Evolutionary conservation across 2,329 filamentous ascomycete genomes (phyloP).

Genomic region (Scytalidium sp.): DNA sequence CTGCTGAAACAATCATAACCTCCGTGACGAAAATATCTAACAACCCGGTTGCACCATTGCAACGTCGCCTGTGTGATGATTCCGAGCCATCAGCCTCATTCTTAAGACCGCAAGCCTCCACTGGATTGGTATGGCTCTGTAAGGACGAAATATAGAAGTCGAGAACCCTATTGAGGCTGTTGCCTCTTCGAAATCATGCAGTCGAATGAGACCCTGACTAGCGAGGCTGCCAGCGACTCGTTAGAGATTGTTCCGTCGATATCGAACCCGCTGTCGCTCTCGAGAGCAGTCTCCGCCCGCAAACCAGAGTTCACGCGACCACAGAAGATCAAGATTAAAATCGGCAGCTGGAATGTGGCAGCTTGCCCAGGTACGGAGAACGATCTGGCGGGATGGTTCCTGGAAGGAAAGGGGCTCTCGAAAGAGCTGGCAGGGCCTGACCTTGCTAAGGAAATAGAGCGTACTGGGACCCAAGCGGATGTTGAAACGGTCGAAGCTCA

Average conservation of each 20-base stretch:
- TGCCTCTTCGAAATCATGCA: not conserved
- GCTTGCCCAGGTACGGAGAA: slow-evolving; percentile 80
- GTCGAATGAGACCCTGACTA: not conserved
- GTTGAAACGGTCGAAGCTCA: slow-evolving; percentile 43
- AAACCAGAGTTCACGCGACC: slow-evolving; percentile 75
- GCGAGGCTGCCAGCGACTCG: not conserved
- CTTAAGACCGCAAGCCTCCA: no score
- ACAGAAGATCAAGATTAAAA: slow-evolving; percentile 76
- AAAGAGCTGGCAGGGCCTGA: slow-evolving; percentile 56
- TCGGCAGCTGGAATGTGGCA: slow-evolving; percentile 95
- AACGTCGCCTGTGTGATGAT: not conserved
- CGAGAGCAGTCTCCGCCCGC: slow-evolving; percentile 66
- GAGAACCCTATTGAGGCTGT: not conserved
- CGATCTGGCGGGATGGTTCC: slow-evolving; percentile 86
- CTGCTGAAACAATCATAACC: not conserved
- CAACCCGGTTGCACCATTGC: not conserved
- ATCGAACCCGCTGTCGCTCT: slow-evolving; percentile 56
- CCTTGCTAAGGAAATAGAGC: slow-evolving; percentile 36
- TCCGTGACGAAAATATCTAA: not conserved
- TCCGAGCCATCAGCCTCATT: not conserved
- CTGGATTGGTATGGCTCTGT: not conserved
- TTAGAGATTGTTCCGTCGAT: slow-evolving; percentile 7
- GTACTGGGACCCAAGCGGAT: slow-evolving; percentile 25
- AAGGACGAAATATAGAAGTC: not conserved
- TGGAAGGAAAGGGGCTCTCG: slow-evolving; percentile 69